Evolutionary conservation across 108 stramenopile genomes (phyloP).

Genomic region (Nannochloropsis oceanica): DNA sequence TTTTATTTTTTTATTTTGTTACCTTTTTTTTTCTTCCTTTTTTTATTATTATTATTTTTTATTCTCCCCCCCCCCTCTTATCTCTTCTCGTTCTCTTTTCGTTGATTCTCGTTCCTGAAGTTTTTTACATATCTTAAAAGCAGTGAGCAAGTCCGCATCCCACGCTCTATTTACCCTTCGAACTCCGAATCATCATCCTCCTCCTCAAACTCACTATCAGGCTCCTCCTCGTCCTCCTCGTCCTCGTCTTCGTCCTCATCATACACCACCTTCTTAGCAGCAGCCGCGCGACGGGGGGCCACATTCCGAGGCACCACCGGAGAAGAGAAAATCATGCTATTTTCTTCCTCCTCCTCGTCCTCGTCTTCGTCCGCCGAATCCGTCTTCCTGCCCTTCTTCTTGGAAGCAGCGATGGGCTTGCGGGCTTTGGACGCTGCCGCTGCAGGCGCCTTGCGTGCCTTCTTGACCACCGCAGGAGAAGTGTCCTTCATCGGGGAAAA

Average conservation of each 20-base stretch:
- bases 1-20: no score
- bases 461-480: not conserved
- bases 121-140: no score
- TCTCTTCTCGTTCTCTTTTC: no score
- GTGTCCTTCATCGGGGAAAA: not conserved
- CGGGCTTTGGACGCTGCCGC: not conserved
- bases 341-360: not conserved
- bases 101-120: no score
- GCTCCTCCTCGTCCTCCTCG: constrained; percentile 1
- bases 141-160: no score
- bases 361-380: not conserved
- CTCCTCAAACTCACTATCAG: not conserved
- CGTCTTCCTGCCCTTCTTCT: not conserved
- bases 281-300: not conserved
- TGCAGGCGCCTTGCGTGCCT: not conserved
- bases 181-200: constrained; percentile 18
- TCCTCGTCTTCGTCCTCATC: not conserved
- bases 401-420: not conserved
- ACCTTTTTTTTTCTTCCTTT: no score
- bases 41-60: no score
- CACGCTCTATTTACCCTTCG: constrained; percentile 5
- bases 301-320: not conserved
- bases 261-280: not conserved
- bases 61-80: no score
- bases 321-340: not conserved